Evolutionary conservation across 768 basidiomycete species (phyloP).

Genomic region (Termitomyces sp.): DNA sequence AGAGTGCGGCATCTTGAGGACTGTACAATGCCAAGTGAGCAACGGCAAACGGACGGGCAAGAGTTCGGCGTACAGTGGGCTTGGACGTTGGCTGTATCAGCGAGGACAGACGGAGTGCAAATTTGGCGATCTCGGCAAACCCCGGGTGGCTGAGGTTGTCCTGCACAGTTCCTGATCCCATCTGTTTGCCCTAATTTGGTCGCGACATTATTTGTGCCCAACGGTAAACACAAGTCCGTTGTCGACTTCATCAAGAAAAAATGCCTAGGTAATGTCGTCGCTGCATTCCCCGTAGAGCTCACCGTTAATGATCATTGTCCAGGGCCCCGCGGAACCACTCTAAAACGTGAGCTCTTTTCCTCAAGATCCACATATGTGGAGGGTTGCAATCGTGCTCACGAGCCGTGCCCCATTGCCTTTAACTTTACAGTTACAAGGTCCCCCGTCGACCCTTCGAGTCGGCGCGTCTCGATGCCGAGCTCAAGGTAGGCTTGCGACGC

Average conservation of each 20-base stretch:
- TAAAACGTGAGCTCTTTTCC: conserved; percentile 80
- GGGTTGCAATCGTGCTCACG: conserved; percentile 61
- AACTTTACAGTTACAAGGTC: conserved; percentile 87
- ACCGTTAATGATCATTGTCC: conserved; percentile 23
- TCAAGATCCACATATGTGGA: conserved; percentile 70
- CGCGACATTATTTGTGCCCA: conserved; percentile 17
- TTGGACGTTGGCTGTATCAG: conserved; percentile 41
- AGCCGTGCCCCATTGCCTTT: conserved; percentile 62
- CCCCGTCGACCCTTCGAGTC: conserved; percentile 96
- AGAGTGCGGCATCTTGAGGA: conserved; percentile 96
- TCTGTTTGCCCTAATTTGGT: conserved; percentile 35
- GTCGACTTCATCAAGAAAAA: conserved; percentile 55
- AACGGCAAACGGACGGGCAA: conserved; percentile 13
- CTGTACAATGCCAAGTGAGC: conserved; percentile 31
- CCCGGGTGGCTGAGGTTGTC: conserved; percentile 56
- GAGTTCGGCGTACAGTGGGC: conserved; percentile 40
- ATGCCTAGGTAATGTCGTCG: conserved; percentile 74
- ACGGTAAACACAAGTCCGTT: conserved; percentile 20
- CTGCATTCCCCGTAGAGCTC: conserved; percentile 5
- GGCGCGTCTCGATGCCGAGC: conserved; percentile 97
- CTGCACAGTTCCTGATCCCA: conserved; percentile 59
- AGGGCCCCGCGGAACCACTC: conserved; percentile 90
- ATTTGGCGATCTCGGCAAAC: conserved; percentile 35
- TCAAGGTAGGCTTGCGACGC: conserved; percentile 64
- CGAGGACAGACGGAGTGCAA: conserved; percentile 16